phyloP scores from a whole-genome alignment of 139 green algal species.

The Desmodesmus armatus region DNA sequence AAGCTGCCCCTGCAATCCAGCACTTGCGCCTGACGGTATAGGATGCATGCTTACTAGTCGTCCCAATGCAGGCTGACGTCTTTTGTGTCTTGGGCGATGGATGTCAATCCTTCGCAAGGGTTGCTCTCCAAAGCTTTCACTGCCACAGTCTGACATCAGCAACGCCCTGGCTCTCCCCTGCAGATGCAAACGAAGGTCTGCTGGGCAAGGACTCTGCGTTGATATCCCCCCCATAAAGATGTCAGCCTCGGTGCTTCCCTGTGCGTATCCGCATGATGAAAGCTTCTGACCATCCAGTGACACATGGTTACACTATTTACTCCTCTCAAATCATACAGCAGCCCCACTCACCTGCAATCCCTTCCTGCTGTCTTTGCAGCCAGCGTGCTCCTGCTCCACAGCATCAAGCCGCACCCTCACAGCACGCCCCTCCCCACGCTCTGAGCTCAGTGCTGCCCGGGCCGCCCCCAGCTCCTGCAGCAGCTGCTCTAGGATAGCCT shows the following conservation, averaged over 20 bases:
- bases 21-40: too few relatives aligned
- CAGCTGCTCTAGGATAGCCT: constrained; percentile 30
- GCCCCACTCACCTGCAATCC: neutral
- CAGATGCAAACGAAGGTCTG: too few relatives aligned
- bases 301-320: neutral
- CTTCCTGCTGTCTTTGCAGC: neutral
- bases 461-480: constrained; percentile 33
- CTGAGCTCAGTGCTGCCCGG: neutral
- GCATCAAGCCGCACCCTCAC: neutral
- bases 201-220: too few relatives aligned
- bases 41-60: too few relatives aligned
- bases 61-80: too few relatives aligned
- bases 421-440: neutral
- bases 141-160: neutral
- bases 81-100: neutral
- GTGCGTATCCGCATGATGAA: too few relatives aligned
- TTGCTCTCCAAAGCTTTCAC: neutral
- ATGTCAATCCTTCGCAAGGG: neutral
- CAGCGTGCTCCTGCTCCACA: constrained; percentile 12
- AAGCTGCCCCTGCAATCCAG: too few relatives aligned
- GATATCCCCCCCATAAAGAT: too few relatives aligned
- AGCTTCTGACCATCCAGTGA: too few relatives aligned
- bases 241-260: too few relatives aligned
- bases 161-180: too few relatives aligned
- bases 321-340: neutral